Base-by-base conservation (phyloP, 129 eudicot genomes). In the Apium graveolens region DNA sequence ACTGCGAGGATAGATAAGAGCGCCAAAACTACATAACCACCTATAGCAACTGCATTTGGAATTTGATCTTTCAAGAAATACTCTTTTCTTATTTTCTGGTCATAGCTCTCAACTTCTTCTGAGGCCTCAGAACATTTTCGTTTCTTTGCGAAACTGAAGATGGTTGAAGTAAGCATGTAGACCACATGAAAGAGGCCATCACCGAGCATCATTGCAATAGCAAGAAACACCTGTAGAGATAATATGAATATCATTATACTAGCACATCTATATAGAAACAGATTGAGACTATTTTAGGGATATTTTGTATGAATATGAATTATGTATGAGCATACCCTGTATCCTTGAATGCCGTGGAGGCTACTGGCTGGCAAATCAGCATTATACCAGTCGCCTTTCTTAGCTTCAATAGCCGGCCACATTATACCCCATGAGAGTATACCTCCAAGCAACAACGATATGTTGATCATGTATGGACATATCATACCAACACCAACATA, bases 181-280 rank as follows among this genome's bases (percentile, higher is more conserved):
- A 83, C 44, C 3, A 89, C 79, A 78, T 89, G 90, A 77, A 82
- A 89, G 13, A 92, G 88, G 21, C 97, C 97, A 77, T 92, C 95
- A 14, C 97, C 97, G 0, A 92, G 86, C 83, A 92, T 89, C 80
- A 82, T 51, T 31, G 97, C 88, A 46, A 92, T 88, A 21, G 95
- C 95, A 34, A 88, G 81, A 78, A 92, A 91, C 8, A 91, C 90
- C 96, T 38, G 35, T 37, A 18, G 34, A 26, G 38, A 38, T 12
- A 18, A 49, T 27, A n/a, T 7, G 26, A 10, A 27, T 72, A 27
- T 57, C 3, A 66, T 17, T 46, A 32, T 14, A 27, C 41, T 20
- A 16, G 78, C 41, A 38, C 38, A 32, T 31, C 39, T 34, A 66
- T 29, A 62, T 24, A 10, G 57, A 66, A 84, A 60, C 17, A 60